phyloP scores from a whole-genome alignment of 768 basidiomycete genomes.

The Tubosaeta sp. region DNA sequence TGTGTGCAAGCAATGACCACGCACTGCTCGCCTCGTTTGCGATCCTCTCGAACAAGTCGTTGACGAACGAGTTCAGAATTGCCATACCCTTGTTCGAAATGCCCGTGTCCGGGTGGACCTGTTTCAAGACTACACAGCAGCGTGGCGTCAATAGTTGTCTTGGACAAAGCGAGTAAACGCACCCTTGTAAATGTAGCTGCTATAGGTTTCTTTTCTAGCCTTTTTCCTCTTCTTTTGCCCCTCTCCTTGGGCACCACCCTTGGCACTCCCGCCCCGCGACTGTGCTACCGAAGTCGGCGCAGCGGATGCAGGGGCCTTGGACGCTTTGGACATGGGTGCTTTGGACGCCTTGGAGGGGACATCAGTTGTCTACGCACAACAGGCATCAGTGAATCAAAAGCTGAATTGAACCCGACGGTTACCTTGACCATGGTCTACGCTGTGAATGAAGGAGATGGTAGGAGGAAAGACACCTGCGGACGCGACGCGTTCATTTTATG shows the following conservation, averaged over 20 bases:
- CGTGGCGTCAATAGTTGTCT: background rate
- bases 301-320: conserved; percentile 49
- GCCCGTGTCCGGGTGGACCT: conserved; percentile 73
- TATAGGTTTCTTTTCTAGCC: conserved; percentile 55
- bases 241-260: conserved; percentile 16
- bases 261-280: conserved; percentile 28
- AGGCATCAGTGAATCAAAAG: background rate
- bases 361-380: background rate
- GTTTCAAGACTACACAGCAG: conserved; percentile 48
- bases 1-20: conserved; percentile 7
- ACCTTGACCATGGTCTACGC: conserved; percentile 1
- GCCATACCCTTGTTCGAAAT: conserved; percentile 67
- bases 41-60: conserved; percentile 59
- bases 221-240: conserved; percentile 55
- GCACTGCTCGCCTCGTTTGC: conserved; percentile 49
- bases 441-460: background rate
- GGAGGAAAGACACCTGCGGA: background rate
- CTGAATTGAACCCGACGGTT: background rate
- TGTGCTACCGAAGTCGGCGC: conserved; percentile 27
- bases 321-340: conserved; percentile 41
- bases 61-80: conserved; percentile 59
- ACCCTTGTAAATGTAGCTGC: conserved; percentile 66
- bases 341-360: conserved; percentile 27
- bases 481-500: conserved; percentile 9
- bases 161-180: background rate